These are phyloP conservation scores for Amesomyces nigricolor DNA, from an alignment of 2,329 filamentous ascomycete genomes.

Conservation along the genomic window DNA sequence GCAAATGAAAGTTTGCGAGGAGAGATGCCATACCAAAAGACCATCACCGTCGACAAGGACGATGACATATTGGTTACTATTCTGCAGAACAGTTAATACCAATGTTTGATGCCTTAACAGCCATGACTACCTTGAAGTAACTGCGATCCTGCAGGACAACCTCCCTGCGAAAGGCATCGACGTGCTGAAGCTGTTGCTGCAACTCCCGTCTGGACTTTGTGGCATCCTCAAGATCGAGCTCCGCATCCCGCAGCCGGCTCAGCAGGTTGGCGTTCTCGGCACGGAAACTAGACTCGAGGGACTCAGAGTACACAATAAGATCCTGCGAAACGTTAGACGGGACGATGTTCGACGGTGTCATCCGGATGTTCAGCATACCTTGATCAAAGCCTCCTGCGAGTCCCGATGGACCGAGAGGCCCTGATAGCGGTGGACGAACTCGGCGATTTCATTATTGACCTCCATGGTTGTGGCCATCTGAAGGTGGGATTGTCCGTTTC, in stretches of 20 bases:
- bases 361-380: slow-evolving; percentile 31
- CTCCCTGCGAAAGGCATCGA: slow-evolving; percentile 32
- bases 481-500: not conserved
- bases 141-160: slow-evolving; percentile 37
- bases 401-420: slow-evolving; percentile 39
- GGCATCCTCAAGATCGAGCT: slow-evolving; percentile 48
- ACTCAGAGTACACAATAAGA: slow-evolving; percentile 42
- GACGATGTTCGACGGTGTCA: slow-evolving; percentile 7
- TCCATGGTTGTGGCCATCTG: not conserved
- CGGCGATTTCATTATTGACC: slow-evolving; percentile 30
- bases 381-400: slow-evolving; percentile 41
- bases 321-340: slow-evolving; percentile 35
- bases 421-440: slow-evolving; percentile 45
- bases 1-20: not conserved
- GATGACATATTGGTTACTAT: slow-evolving; percentile 53
- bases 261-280: slow-evolving; percentile 41
- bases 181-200: slow-evolving; percentile 42
- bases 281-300: slow-evolving; percentile 38
- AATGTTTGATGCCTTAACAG: not conserved
- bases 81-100: slow-evolving; percentile 26
- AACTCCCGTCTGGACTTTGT: slow-evolving; percentile 44
- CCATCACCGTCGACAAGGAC: slow-evolving; percentile 60
- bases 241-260: slow-evolving; percentile 38
- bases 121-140: slow-evolving; percentile 32
- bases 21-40: slow-evolving; percentile 44